Evolutionary conservation across 768 basidiomycete species (phyloP).

Genomic region (Rhodotorula graminis): DNA sequence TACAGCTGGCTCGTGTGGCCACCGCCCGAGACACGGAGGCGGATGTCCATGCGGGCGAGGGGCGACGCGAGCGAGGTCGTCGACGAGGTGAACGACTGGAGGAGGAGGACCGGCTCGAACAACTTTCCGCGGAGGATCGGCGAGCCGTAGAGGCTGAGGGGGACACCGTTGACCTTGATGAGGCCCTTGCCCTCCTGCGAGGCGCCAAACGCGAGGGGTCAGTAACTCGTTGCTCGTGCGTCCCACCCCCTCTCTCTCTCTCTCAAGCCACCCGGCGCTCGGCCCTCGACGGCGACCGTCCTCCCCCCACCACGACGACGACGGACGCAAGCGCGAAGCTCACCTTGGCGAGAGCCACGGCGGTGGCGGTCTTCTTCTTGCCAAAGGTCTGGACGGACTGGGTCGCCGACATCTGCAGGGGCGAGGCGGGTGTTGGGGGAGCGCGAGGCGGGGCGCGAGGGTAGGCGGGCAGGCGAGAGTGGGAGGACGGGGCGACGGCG

Average conservation of each 20-base stretch:
- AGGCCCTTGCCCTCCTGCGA: conserved; percentile 68
- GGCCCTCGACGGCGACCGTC: no score
- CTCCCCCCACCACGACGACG: background rate
- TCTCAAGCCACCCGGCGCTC: no score
- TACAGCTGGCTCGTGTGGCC: conserved; percentile 99
- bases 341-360: conserved; percentile 93
- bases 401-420: conserved; percentile 33
- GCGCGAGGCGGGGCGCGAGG: background rate
- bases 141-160: conserved; percentile 90
- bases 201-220: background rate
- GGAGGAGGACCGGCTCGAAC: conserved; percentile 83
- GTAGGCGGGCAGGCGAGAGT: background rate
- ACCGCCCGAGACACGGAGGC: conserved; percentile 96
- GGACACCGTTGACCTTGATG: conserved; percentile 93
- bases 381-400: conserved; percentile 87
- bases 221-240: no score
- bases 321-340: background rate
- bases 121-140: conserved; percentile 96
- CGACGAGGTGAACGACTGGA: conserved; percentile 44
- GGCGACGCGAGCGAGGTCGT: conserved; percentile 65
- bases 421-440: no score
- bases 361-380: conserved; percentile 99
- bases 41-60: conserved; percentile 83
- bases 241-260: no score
- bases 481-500: background rate